A percentile compares a stretch with the other conserved stretches of the same genome.
phyloP scores from a whole-genome alignment of 2,329 filamentous ascomycete genomes.

The Colletotrichum lupini region DNA sequence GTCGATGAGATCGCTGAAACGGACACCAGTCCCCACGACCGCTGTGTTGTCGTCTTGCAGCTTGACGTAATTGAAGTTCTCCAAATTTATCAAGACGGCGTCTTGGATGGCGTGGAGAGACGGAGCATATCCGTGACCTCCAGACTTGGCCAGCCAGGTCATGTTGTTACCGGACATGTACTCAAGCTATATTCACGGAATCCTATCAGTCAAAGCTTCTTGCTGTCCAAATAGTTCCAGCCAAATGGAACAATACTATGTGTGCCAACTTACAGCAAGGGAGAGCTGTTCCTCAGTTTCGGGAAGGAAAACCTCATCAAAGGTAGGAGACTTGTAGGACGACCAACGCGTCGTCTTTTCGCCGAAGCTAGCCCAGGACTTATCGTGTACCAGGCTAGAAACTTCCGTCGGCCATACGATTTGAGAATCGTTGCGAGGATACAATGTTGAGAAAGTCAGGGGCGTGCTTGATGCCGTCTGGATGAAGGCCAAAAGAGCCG shows the following conservation, averaged over 20 bases:
- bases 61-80: not conserved
- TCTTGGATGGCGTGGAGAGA: not conserved
- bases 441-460: not conserved
- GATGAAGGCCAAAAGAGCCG: no score
- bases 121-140: not conserved
- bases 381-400: not conserved
- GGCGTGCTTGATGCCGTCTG: no score
- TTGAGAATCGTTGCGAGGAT: not conserved
- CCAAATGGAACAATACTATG: not conserved
- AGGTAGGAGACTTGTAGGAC: not conserved
- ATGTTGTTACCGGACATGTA: not conserved
- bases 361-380: not conserved
- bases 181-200: not conserved
- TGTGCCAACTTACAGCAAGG: not conserved
- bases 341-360: constrained; percentile 8
- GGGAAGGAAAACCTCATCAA: constrained; percentile 5
- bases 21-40: not conserved
- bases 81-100: not conserved
- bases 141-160: not conserved
- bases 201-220: no score
- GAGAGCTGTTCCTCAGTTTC: constrained; percentile 1
- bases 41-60: not conserved
- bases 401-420: not conserved
- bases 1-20: not conserved
- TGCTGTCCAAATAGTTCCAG: no score